A percentile compares a stretch with the other conserved stretches of the same genome.
Evolutionary conservation across 805 yeast species (phyloP).

Genomic region (Candida alai): DNA sequence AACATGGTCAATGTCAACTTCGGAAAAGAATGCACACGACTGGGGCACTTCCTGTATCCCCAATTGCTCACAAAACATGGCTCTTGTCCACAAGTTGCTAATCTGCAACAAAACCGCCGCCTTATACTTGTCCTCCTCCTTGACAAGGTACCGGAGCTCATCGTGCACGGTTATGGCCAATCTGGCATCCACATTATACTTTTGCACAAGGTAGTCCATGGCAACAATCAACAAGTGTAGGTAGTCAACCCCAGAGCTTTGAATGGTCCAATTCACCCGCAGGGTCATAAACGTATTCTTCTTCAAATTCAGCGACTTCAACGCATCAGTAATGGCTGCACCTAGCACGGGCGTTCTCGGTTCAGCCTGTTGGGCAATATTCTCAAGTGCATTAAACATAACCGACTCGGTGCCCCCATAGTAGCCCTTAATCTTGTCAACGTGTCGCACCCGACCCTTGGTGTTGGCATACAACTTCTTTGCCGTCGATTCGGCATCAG

Average conservation of each 20-base stretch:
- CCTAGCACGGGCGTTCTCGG: conserved; percentile 92
- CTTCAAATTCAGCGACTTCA: conserved; percentile 59
- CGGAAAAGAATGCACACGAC: conserved; percentile 92
- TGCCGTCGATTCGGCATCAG: conserved; percentile 65
- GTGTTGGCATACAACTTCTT: conserved; percentile 70
- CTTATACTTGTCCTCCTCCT: conserved; percentile 67
- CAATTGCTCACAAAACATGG: conserved; percentile 88
- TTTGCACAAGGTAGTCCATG: conserved; percentile 75
- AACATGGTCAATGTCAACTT: conserved; percentile 85
- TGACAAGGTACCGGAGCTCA: conserved; percentile 79
- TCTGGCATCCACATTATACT: conserved; percentile 68
- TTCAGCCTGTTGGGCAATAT: conserved; percentile 72
- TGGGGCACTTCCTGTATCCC: conserved; percentile 91
- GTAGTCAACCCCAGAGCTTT: conserved; percentile 96
- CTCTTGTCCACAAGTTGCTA: conserved; percentile 92
- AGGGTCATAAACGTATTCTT: conserved; percentile 76
- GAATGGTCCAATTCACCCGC: conserved; percentile 96
- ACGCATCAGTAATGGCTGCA: conserved; percentile 87
- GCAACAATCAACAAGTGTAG: conserved; percentile 78
- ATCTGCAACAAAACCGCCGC: conserved; percentile 84
- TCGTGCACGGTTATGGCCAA: conserved; percentile 89
- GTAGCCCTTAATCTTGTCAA: conserved; percentile 42
- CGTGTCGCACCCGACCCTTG: conserved; percentile 51
- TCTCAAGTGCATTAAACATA: conserved; percentile 83
- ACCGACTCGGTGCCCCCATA: conserved; percentile 93